Percentiles rank a stretch among this genome's conserved stretches.
Conservation (phyloP, 176 grass and related monocot genomes). For the Triticum aestivum region IWGSC_CS_RefSeq_v2.1 NC_057810.1:132415263-132415762, state of each 20-base stretch:
- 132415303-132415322: not conserved
- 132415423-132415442: not conserved
- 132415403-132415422: not conserved
- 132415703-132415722: not conserved
- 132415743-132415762: not conserved
- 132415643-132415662: not conserved
- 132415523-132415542: not conserved
- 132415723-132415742: not conserved
- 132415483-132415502: not conserved
- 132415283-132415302: not conserved
- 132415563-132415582: not conserved
- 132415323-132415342: not conserved
- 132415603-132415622: not conserved
- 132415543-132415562: not conserved
- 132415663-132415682: not conserved
- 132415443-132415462: not conserved
- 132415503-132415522: not conserved
- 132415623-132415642: too few relatives aligned
- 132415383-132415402: not conserved
- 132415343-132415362: not conserved
- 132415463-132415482: not conserved
- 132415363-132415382: not conserved
- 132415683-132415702: not conserved
- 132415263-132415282: not conserved
- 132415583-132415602: not conserved